Base-by-base conservation (phyloP, 257 asterid species). In the Plantago ovata region DNA sequence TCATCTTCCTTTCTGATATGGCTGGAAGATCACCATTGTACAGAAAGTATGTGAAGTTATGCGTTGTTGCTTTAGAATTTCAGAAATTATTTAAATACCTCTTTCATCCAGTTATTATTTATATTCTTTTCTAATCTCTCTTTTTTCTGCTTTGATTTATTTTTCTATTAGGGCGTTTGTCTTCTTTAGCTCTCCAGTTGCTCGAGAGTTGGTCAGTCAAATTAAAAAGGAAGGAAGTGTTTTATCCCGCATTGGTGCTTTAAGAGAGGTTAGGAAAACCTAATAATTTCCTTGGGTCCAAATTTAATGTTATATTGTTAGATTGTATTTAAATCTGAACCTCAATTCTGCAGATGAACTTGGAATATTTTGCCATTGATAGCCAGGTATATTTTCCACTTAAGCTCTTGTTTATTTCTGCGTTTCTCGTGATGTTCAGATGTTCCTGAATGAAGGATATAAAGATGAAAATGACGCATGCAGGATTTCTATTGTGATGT, bases 321-420 rank as follows among this genome's bases (percentile, higher is more conserved):
- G 61, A 20, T 56, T 71, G 56, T 21, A 58, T 76, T 80, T 79
- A 62, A 81, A 68, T 68, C 71, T 65, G 65, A 59, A 50, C 72
- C 52, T 72, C 63, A 70, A 53, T 53, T 68, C 24, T 72, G 72
- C 97, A 93, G 99, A 89, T 93, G 99, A 93, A 93, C 79, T 79
- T 93, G 97, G 99, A 93, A 75, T 93, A 84, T 69, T 86, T 89
- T 53, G 79, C 99, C 53, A 79, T 86, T 52, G 99, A 93, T 75
- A 84, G 85, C 77, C 99, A 93, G 97, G 99, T 93, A 80, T 45
- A 45, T 48, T 45, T 63, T 70, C 63, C 68, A 63, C 51, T 57
- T 32, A 3, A 66, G 39, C 14, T 50, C 32, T 24, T 56, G n/a
- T 47, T 9, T 23, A 10, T 9, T 10, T 24, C 3, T 64, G 19